phyloP scores from a whole-genome alignment of 1,284 basidiomycete species.

The Papiliotrema flavescens region DNA sequence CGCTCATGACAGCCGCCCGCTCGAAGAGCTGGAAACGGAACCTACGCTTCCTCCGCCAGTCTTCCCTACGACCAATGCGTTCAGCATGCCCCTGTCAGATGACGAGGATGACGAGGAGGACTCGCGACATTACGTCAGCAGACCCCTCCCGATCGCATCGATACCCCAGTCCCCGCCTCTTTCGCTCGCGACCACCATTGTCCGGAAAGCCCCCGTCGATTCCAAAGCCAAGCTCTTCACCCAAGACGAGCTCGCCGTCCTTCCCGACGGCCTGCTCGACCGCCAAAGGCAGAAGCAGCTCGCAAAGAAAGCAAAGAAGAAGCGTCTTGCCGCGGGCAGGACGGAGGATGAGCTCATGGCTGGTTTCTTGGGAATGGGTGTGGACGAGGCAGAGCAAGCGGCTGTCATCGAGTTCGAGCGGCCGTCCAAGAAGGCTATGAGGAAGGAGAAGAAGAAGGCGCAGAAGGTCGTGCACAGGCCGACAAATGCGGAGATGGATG shows the following conservation, averaged over 20 bases:
- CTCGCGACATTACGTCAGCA: neutral
- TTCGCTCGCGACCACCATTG: neutral
- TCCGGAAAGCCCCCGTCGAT: neutral
- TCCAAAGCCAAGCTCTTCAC: slow-evolving; percentile 36
- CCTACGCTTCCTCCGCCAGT: neutral
- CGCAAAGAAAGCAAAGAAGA: slow-evolving; percentile 47
- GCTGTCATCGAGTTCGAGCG: slow-evolving; percentile 10
- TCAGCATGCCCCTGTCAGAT: neutral
- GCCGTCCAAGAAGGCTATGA: slow-evolving; percentile 19
- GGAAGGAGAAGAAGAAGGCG: slow-evolving; percentile 28
- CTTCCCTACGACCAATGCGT: neutral
- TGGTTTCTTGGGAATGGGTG: slow-evolving; percentile 42
- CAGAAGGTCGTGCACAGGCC: slow-evolving; percentile 10
- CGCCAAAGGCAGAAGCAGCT: slow-evolving; percentile 36
- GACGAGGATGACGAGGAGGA: slow-evolving; percentile 1
- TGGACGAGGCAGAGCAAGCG: slow-evolving; percentile 20
- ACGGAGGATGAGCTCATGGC: slow-evolving; percentile 43
- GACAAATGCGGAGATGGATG: slow-evolving; percentile 24
- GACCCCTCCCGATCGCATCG: slow-evolving; percentile 2
- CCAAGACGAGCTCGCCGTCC: slow-evolving; percentile 39
- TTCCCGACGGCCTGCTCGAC: slow-evolving; percentile 33
- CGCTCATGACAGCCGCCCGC: neutral
- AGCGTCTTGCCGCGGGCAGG: slow-evolving; percentile 31
- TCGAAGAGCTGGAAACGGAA: slow-evolving; percentile 1
- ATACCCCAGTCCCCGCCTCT: slow-evolving; percentile 7